Percentiles rank a stretch among this genome's conserved stretches.
Conservation (phyloP, 192 early-diverging fungal genomes). For the Mortierella claussenii region DNA sequence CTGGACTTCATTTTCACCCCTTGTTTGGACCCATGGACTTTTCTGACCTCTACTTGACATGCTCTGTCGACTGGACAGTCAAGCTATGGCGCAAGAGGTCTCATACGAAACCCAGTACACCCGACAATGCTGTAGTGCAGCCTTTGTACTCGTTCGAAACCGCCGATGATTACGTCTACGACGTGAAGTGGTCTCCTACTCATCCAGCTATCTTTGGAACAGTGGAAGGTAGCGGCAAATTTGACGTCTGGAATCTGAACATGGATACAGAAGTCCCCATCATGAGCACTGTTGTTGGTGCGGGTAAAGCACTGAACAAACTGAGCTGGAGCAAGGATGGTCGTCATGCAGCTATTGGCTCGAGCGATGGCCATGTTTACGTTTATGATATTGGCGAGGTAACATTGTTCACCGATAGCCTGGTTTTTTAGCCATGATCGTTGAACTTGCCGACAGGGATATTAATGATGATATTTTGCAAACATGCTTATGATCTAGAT, state of each 20-base stretch:
- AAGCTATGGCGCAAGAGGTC: slow-evolving; percentile 91
- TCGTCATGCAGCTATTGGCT: slow-evolving; percentile 79
- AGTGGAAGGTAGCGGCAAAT: slow-evolving; percentile 89
- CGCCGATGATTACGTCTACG: slow-evolving; percentile 96
- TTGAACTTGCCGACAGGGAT: too few species aligned
- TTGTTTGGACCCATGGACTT: slow-evolving; percentile 82
- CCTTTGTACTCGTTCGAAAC: slow-evolving; percentile 90
- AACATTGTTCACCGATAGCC: too few species aligned
- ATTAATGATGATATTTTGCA: too few species aligned
- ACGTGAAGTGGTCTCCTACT: slow-evolving; percentile 97
- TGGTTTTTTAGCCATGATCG: too few species aligned
- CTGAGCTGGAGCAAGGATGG: slow-evolving; percentile 95
- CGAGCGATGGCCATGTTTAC: slow-evolving; percentile 84
- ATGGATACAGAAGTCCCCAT: slow-evolving; percentile 80
- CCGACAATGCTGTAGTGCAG: slow-evolving; percentile 62
- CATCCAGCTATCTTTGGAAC: slow-evolving; percentile 95
- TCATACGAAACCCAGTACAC: slow-evolving; percentile 61
- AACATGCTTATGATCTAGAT: slow-evolving; percentile 54
- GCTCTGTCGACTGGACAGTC: slow-evolving; percentile 96
- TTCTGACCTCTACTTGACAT: slow-evolving; percentile 91
- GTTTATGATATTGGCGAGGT: slow-evolving; percentile 96
- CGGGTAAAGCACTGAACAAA: slow-evolving; percentile 88
- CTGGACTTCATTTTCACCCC: slow-evolving; percentile 93
- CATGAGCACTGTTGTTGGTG: slow-evolving; percentile 66
- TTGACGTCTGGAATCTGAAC: slow-evolving; percentile 97